These are phyloP conservation scores for Gyromitra esculenta DNA, from an alignment of 2,329 filamentous ascomycete species.

Conservation along the genomic window DNA sequence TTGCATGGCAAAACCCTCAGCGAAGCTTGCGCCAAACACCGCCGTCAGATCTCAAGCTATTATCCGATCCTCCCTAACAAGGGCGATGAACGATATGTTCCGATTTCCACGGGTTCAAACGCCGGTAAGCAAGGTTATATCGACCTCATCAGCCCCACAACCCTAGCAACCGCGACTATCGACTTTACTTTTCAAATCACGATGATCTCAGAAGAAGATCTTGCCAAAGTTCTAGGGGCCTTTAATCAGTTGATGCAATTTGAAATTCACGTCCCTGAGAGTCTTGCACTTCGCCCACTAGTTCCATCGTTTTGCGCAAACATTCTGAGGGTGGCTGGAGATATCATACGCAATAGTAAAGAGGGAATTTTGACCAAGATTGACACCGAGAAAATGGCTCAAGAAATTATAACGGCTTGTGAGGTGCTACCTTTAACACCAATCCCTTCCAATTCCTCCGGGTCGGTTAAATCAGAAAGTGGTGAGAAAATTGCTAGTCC, in stretches of 20 bases:
- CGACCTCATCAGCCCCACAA: constrained; percentile 32
- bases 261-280: neutral
- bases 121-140: constrained; percentile 8
- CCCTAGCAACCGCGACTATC: constrained; percentile 30
- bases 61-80: constrained; percentile 19
- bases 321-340: neutral
- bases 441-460: neutral
- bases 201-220: neutral
- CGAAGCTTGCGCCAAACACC: constrained; percentile 11
- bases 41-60: constrained; percentile 12
- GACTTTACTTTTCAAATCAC: neutral
- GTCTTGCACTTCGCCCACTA: no score
- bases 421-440: constrained; percentile 26
- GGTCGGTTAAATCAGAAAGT: neutral
- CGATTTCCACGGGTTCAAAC: neutral
- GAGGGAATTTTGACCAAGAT: constrained; percentile 4
- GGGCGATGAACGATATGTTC: constrained; percentile 1
- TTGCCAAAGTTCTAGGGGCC: constrained; percentile 10
- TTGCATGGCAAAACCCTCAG: constrained; percentile 6
- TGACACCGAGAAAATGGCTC: neutral
- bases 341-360: constrained; percentile 7
- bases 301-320: neutral
- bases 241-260: neutral
- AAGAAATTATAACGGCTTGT: constrained; percentile 23
- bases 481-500: neutral